Evolutionary conservation across 495 filamentous ascomycete genomes (phyloP).

Genomic region (Lasiosphaeris hirsuta): DNA sequence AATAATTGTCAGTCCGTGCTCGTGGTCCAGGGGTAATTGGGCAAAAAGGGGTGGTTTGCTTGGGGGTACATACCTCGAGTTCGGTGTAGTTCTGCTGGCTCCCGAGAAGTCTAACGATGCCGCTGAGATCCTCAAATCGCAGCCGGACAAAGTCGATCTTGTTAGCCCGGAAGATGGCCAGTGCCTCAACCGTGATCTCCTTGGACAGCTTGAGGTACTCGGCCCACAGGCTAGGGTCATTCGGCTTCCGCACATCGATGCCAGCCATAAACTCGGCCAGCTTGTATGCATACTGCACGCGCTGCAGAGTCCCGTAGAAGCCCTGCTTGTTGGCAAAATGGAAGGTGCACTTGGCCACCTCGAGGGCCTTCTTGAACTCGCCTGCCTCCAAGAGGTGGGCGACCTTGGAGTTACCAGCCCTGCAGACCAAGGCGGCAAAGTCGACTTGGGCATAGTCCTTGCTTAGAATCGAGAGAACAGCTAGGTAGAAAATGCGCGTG

Average conservation of each 20-base stretch:
- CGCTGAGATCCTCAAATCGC: constrained; percentile 49
- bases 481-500: constrained; percentile 48
- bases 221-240: constrained; percentile 40
- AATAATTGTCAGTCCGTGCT: not conserved
- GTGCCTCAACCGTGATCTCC: constrained; percentile 49
- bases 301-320: constrained; percentile 46
- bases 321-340: constrained; percentile 55
- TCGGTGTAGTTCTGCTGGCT: constrained; percentile 58
- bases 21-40: not conserved
- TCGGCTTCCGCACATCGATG: constrained; percentile 39
- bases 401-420: constrained; percentile 22
- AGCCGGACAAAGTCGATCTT: constrained; percentile 53
- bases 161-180: constrained; percentile 46
- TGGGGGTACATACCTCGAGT: constrained; percentile 47
- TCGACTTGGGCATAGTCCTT: constrained; percentile 31
- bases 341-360: constrained; percentile 51
- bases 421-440: constrained; percentile 23
- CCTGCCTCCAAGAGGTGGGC: constrained; percentile 37
- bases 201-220: constrained; percentile 54
- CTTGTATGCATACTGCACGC: constrained; percentile 53
- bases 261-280: constrained; percentile 53
- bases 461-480: constrained; percentile 46
- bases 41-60: not conserved
- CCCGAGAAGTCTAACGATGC: constrained; percentile 54
- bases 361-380: constrained; percentile 50